Percentiles rank a stretch among this genome's conserved stretches.
Evolutionary conservation across 2,329 filamentous ascomycete genomes (phyloP).

Genomic region (Gaeumannomyces sp.): DNA sequence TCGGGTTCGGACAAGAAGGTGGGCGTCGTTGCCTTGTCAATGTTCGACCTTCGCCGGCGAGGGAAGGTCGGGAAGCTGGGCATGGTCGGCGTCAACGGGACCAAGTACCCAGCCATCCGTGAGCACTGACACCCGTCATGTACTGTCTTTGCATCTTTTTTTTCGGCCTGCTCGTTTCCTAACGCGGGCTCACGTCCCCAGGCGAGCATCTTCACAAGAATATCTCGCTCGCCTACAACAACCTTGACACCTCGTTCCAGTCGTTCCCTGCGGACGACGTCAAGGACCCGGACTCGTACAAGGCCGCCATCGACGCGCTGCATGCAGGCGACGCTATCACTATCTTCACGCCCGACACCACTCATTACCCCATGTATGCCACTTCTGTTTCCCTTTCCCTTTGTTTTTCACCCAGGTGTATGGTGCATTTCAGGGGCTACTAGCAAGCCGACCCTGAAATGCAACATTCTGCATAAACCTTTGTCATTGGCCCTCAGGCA

Average conservation of each 20-base stretch:
- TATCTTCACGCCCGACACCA: conserved; percentile 92
- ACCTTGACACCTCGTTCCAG: conserved; percentile 77
- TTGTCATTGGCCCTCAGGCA: background rate
- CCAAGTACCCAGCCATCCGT: conserved; percentile 89
- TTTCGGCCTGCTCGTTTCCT: too few relatives aligned
- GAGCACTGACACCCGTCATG: conserved; percentile 27
- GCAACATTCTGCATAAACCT: background rate
- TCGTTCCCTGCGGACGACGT: conserved; percentile 72
- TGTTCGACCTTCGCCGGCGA: conserved; percentile 81
- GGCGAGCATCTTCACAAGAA: conserved; percentile 81
- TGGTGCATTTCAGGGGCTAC: background rate
- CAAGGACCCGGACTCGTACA: conserved; percentile 77
- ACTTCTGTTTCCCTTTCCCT: background rate
- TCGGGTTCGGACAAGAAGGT: conserved; percentile 94
- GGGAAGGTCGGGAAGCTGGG: conserved; percentile 80
- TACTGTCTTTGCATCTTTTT: background rate
- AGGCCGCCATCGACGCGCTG: conserved; percentile 77
- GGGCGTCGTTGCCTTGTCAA: conserved; percentile 81
- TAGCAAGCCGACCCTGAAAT: background rate
- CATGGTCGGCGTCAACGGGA: conserved; percentile 86
- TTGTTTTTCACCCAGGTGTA: background rate
- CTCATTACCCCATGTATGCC: conserved; percentile 74
- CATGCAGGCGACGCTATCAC: conserved; percentile 82
- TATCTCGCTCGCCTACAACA: conserved; percentile 82
- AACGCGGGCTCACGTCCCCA: conserved; percentile 25